Conservation (phyloP, 768 basidiomycete species). For the Mycena kentingensis region DNA sequence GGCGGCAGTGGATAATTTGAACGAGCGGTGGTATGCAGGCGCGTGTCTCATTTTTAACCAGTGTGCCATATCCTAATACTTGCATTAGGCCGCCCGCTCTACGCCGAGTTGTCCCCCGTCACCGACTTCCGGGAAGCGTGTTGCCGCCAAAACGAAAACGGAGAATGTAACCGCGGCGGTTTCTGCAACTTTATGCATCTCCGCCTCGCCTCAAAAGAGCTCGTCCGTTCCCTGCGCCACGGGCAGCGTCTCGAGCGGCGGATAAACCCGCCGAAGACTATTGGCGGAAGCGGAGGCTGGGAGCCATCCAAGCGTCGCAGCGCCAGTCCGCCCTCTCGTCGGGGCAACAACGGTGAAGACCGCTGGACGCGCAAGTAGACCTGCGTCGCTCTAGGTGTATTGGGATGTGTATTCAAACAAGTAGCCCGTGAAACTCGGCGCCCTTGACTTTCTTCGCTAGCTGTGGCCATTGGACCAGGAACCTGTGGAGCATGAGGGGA, state of each 20-base stretch:
- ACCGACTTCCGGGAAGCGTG: constrained; percentile 99
- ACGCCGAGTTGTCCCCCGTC: constrained; percentile 96
- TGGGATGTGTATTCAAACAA: constrained; percentile 59
- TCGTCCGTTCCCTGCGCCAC: constrained; percentile 74
- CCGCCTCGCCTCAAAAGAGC: constrained; percentile 80
- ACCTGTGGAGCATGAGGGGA: constrained; percentile 43
- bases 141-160: constrained; percentile 98
- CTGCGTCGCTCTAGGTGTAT: neutral
- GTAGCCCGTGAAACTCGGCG: constrained; percentile 61
- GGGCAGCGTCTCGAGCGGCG: constrained; percentile 86
- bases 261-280: constrained; percentile 64
- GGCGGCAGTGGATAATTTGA: constrained; percentile 87
- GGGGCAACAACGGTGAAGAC: constrained; percentile 70
- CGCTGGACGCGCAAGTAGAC: constrained; percentile 68
- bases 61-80: neutral
- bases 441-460: constrained; percentile 42
- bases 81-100: constrained; percentile 79
- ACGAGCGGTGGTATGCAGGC: constrained; percentile 99
- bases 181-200: constrained; percentile 99
- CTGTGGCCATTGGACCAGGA: constrained; percentile 89
- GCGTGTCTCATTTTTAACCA: constrained; percentile 31
- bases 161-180: constrained; percentile 96
- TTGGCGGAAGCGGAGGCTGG: constrained; percentile 79
- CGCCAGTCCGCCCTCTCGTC: constrained; percentile 63
- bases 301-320: constrained; percentile 77